phyloP scores from a whole-genome alignment of 441 rosid species.

The Erodium moschatum region DNA sequence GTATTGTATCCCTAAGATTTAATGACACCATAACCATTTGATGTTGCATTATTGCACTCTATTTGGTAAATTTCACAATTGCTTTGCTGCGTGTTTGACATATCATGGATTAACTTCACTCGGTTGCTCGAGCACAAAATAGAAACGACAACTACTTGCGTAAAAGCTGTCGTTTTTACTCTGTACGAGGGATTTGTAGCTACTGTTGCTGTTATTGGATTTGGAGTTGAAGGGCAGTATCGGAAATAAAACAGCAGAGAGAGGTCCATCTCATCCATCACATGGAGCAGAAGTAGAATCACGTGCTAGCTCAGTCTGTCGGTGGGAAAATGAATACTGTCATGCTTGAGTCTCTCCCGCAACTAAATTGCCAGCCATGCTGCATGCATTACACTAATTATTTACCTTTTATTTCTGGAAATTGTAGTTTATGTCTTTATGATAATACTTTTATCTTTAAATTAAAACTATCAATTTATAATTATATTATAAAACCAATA shows the following conservation, averaged over 20 bases:
- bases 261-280: neutral
- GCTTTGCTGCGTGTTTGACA: neutral
- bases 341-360: neutral
- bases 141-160: too few species aligned
- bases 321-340: neutral
- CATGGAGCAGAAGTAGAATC: neutral
- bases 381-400: too few species aligned
- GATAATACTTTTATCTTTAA: too few species aligned
- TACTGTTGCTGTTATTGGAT: neutral
- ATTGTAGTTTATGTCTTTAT: too few species aligned
- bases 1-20: neutral
- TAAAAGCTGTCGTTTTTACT: too few species aligned
- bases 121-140: too few species aligned
- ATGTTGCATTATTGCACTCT: neutral
- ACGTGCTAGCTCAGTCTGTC: neutral
- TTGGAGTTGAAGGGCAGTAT: neutral
- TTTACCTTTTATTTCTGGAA: too few species aligned
- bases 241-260: neutral
- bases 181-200: too few species aligned
- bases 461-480: too few species aligned
- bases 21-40: too few species aligned
- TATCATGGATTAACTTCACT: too few species aligned
- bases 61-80: neutral
- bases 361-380: neutral
- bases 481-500: too few species aligned